Conservation (phyloP, 164 flowering plant species). For the Nymphaea colorata region DNA sequence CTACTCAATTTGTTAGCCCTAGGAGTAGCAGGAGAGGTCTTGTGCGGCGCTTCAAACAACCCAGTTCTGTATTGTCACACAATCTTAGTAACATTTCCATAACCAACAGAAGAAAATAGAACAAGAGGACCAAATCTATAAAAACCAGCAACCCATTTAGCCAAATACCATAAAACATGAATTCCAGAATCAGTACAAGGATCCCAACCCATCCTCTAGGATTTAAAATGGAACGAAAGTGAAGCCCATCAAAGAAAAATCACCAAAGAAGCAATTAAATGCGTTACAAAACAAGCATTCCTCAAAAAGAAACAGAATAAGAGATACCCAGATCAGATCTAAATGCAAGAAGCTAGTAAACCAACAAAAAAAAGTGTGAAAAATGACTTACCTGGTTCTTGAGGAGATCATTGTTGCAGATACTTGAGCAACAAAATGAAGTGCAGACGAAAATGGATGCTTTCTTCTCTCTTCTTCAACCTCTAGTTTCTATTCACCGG, state of each 20-base stretch:
- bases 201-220: background rate
- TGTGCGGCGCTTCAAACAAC: constrained; percentile 44
- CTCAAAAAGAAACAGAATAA: background rate
- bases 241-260: background rate
- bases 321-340: constrained; percentile 3
- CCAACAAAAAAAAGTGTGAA: background rate
- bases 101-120: background rate
- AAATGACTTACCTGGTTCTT: constrained; percentile 39
- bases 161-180: background rate
- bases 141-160: background rate
- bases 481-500: too few species aligned
- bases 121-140: background rate
- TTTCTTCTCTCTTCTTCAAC: background rate
- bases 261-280: background rate
- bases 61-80: constrained; percentile 37
- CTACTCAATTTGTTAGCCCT: constrained; percentile 36
- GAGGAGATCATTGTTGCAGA: constrained; percentile 30
- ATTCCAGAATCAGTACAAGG: background rate
- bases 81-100: background rate
- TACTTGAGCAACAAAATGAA: background rate
- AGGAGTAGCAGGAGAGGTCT: constrained; percentile 58
- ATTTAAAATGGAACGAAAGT: background rate
- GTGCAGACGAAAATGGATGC: background rate
- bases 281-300: background rate
- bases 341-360: background rate